Evolutionary conservation across 768 basidiomycete species (phyloP), one percentile per base, ranked within the genome.

Genomic region (Tulasnella calospora): DNA sequence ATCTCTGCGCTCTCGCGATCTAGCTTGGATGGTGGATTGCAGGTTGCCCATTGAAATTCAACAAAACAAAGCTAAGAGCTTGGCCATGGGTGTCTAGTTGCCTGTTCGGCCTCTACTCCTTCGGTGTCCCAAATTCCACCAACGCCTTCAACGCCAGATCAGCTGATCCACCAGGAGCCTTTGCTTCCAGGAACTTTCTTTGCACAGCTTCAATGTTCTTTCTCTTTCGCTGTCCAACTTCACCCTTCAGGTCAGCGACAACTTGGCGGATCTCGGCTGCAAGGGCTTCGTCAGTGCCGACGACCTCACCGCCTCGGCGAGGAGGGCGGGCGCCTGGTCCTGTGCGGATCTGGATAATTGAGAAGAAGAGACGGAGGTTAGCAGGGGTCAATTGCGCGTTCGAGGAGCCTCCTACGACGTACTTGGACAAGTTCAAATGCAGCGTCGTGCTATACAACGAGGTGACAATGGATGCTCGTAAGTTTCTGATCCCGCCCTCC

Each of bases 391-490:
- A 51, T n/a, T 0, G 1, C 1, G 23, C 51, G 23, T 44, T n/a
- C 51, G 23, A 7, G 21, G 23, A 51, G 10, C 23, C 40, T 23
- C 23, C 21, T n/a, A 15, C 0, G 0, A 51, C 74, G 3, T 67
- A 76, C 74, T 40, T 76, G 74, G 36, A 76, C 51, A 12, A 76
- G 23, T 51, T 76, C 74, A 38, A 76, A 76, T n/a, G 74, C 46
- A 35, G 41, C 40, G 46, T 76, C 74, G 44, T 33, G 33, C 74
- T 76, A 55, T 30, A 40, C 41, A 8, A 17, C 15, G 30, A 36
- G 30, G 9, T 8, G 36, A 23, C 17, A n/a, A 51, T 3, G 35
- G 55, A 21, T 9, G 17, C 8, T 15, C 9, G 33, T 76, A n/a
- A 76, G 74, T n/a, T 38, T 55, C 23, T 47, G 13, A 55, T 55